phyloP scores from a whole-genome alignment of 140 eudicot genomes.

The Erigeron philadelphicus region DNA sequence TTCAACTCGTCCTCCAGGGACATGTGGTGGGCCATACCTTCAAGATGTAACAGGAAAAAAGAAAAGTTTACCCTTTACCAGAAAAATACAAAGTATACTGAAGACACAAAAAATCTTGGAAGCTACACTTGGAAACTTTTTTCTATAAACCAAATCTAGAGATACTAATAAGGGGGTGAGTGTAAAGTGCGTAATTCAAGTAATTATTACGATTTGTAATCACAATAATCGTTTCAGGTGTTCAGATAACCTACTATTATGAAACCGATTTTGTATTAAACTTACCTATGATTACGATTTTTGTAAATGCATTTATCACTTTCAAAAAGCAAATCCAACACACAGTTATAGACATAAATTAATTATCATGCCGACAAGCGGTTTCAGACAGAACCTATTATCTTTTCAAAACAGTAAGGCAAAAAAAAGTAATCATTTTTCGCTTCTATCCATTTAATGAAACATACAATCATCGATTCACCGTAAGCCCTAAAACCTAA shows the following conservation, averaged over 20 bases:
- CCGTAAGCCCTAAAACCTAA: slow-evolving; percentile 29
- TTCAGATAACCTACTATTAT: no score
- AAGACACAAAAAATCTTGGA: slow-evolving; percentile 9
- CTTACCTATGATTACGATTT: neutral
- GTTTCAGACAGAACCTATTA: neutral
- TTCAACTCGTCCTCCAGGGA: slow-evolving; percentile 44
- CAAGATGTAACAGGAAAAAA: slow-evolving; percentile 14
- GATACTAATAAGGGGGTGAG: no score
- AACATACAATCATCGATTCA: slow-evolving; percentile 1
- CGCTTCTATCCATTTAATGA: neutral
- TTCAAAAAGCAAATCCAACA: neutral
- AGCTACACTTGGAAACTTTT: neutral
- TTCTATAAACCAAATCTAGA: no score
- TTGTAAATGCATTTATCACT: neutral
- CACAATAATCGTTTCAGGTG: no score
- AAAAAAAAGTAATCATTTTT: neutral
- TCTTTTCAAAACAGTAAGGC: neutral
- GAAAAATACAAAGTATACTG: neutral
- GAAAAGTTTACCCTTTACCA: neutral
- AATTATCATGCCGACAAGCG: neutral
- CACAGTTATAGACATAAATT: slow-evolving; percentile 1
- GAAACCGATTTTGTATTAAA: no score
- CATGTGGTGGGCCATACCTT: slow-evolving; percentile 65
- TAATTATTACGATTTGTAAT: no score
- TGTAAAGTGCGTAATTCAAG: no score